Evolutionary conservation across 75 land plant genomes (phyloP), one percentile per base, ranked within the genome.

Genomic region (Sequoia sempervirens): DNA sequence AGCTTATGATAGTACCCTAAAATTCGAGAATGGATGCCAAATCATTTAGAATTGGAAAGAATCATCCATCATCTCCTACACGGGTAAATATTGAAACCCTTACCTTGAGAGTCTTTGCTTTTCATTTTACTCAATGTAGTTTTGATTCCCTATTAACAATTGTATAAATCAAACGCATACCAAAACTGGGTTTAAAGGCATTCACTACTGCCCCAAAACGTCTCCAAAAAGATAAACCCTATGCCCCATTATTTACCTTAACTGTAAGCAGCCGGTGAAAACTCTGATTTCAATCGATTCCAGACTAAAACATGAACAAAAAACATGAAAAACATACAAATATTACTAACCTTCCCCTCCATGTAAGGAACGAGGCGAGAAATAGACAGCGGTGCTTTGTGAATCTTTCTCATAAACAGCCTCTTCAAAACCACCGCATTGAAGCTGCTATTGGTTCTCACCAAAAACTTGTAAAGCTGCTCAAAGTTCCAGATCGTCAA

Each of bases 351-450:
- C 94, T 94, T 92, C n/a, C 87, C 91, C 43, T 88, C 40, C 95
- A 93, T 94, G 84, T 81, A 89, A 15, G 76, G 43, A n/a, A 82
- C 72, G 20, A 93, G 85, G 7, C 90, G 86, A 12, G 89, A 86
- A 30, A 94, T 89, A 18, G 96, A 94, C 61, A 94, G 47, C 13
- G 96, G 95, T 15, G 95, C 85, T 80, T 85, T 87, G 88, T 94
- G 89, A 45, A 83, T 87, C 83, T 85, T 93, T 87, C 96, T 94
- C 96, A 94, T 93, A 79, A 94, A 94, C 23, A 94, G 83, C 86
- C 96, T 84, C 91, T 94, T 94, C 83, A 94, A 81, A 6, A 94
- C 85, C 36, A 92, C 96, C 4, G 85, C 88, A 86, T 91, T 93
- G 87, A 93, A 92, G 38, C 69, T 50, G 85, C 91, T 91, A n/a